Evolutionary conservation across 1,284 basidiomycete genomes (phyloP).

Genomic region (Sporisorium sorghi): DNA sequence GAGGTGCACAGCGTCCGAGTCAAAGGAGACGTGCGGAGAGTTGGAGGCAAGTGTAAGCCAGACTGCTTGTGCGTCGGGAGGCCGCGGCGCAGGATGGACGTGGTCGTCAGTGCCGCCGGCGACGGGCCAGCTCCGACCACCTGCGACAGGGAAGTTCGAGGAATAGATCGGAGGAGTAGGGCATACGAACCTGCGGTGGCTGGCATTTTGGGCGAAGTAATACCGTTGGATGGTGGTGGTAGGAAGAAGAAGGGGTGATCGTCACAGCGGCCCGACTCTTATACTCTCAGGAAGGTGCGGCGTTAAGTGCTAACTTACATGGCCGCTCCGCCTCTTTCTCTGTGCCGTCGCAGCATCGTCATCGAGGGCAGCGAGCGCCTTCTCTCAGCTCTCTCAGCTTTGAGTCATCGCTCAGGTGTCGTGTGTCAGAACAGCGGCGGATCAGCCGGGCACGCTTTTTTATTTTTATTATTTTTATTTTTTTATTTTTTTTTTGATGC

Average conservation of each 20-base stretch:
- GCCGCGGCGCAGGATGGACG: neutral
- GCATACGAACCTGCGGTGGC: slow-evolving; percentile 54
- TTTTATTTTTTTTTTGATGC: neutral
- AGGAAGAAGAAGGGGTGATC: too few species aligned
- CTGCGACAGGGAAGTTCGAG: neutral
- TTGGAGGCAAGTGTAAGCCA: slow-evolving; percentile 15
- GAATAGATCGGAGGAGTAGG: slow-evolving; percentile 3
- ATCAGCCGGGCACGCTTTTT: neutral
- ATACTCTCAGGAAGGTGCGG: slow-evolving; percentile 3
- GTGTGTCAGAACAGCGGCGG: slow-evolving; percentile 10
- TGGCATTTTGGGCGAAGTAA: slow-evolving; percentile 50
- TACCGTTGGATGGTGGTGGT: too few species aligned
- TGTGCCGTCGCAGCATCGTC: too few species aligned
- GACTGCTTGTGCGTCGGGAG: neutral
- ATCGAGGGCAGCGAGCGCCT: slow-evolving; percentile 1
- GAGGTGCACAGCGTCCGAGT: slow-evolving; percentile 4
- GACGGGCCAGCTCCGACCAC: neutral
- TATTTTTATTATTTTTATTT: too few species aligned
- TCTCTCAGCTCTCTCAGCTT: slow-evolving; percentile 1
- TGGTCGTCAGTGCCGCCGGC: too few species aligned
- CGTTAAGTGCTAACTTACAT: slow-evolving; percentile 2
- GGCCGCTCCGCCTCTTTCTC: neutral
- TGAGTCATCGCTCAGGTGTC: slow-evolving; percentile 17
- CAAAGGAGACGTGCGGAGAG: neutral
- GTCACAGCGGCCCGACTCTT: too few species aligned